phyloP scores from a whole-genome alignment of 192 early-diverging fungal genomes.

The Cladochytrium replicatum region DNA sequence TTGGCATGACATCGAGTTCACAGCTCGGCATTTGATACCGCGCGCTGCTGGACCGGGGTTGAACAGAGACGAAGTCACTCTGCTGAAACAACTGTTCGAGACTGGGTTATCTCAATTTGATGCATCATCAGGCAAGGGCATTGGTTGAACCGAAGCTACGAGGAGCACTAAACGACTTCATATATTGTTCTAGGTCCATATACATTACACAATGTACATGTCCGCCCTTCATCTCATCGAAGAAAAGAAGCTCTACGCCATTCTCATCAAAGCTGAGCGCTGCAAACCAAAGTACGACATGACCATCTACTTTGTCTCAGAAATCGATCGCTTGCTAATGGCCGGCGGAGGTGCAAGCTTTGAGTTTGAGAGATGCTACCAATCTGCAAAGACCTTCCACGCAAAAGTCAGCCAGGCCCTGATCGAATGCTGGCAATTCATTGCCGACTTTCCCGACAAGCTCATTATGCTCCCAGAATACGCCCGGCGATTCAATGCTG shows the following conservation, averaged over 20 bases:
- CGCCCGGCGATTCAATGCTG: not conserved
- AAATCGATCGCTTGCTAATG: not conserved
- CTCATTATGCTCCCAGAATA: not conserved
- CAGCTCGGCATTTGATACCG: not conserved
- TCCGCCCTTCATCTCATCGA: not conserved
- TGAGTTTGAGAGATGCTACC: not conserved
- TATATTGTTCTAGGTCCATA: not conserved
- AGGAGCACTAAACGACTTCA: too few species aligned
- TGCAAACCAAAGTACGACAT: not conserved
- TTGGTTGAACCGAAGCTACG: too few species aligned
- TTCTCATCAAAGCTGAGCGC: not conserved
- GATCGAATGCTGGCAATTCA: not conserved
- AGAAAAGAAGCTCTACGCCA: not conserved
- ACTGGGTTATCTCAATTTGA: not conserved
- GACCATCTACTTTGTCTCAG: not conserved
- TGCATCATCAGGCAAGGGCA: too few species aligned
- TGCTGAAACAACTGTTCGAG: not conserved
- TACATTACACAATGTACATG: not conserved
- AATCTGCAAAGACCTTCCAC: not conserved
- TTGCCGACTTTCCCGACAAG: not conserved
- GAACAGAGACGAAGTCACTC: not conserved
- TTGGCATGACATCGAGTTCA: not conserved
- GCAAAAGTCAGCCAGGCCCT: not conserved
- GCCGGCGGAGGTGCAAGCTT: not conserved
- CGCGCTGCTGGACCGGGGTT: not conserved